phyloP scores from a whole-genome alignment of 2,329 filamentous ascomycete genomes.

The Fusarium multiceps region DNA sequence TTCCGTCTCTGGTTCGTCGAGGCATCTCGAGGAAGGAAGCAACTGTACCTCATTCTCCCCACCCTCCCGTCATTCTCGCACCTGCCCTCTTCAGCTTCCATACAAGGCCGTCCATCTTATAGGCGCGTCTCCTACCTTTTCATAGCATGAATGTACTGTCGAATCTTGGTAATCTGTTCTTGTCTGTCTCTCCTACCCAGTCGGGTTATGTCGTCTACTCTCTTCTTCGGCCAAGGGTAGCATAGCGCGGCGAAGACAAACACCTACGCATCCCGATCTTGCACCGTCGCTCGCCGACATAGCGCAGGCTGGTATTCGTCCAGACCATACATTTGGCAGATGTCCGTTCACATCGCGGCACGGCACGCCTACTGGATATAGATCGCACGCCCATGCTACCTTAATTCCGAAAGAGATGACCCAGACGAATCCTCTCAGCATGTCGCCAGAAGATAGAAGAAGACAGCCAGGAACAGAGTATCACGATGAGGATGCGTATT shows the following conservation, averaged over 20 bases:
- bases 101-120: constrained; percentile 20
- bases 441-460: constrained; percentile 23
- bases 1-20: constrained; percentile 14
- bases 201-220: not conserved
- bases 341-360: constrained; percentile 18
- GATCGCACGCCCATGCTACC: constrained; percentile 21
- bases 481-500: not conserved
- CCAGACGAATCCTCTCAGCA: constrained; percentile 26
- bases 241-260: constrained; percentile 36
- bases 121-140: constrained; percentile 8
- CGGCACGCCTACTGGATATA: constrained; percentile 23
- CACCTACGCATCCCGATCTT: constrained; percentile 15
- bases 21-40: constrained; percentile 14
- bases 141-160: constrained; percentile 14
- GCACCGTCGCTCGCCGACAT: constrained; percentile 21
- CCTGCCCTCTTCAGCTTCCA: constrained; percentile 6
- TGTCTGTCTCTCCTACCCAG: constrained; percentile 4
- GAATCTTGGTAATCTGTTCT: constrained; percentile 9
- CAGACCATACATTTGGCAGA: constrained; percentile 27
- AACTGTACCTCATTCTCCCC: constrained; percentile 9
- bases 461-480: constrained; percentile 19
- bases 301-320: constrained; percentile 13
- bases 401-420: constrained; percentile 30
- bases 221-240: constrained; percentile 24
- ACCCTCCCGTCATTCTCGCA: constrained; percentile 16